Evolutionary conservation across 768 basidiomycete species (phyloP).

Genomic region (Boletus rubroflammeus): DNA sequence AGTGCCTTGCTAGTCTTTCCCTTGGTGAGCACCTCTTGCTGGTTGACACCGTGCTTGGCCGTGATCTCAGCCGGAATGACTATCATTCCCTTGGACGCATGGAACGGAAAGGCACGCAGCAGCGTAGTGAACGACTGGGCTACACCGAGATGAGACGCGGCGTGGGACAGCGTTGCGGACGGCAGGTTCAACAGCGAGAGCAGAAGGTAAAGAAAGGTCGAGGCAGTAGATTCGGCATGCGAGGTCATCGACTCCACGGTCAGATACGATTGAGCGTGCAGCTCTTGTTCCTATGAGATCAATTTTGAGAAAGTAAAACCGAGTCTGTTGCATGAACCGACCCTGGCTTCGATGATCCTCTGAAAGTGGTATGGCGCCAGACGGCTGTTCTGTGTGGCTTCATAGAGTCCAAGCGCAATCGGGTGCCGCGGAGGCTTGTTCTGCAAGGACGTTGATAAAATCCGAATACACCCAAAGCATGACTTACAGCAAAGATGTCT

Average conservation of each 20-base stretch:
- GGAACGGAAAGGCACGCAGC: conserved; percentile 74
- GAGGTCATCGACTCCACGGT: conserved; percentile 65
- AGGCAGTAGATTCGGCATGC: conserved; percentile 78
- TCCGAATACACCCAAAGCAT: conserved; percentile 16
- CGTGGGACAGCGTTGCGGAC: conserved; percentile 61
- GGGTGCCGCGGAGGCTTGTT: conserved; percentile 77
- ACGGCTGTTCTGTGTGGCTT: conserved; percentile 46
- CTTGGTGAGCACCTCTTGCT: conserved; percentile 72
- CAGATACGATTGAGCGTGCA: conserved; percentile 59
- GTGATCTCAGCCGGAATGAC: conserved; percentile 81
- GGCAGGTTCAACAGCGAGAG: conserved; percentile 62
- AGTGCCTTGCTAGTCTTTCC: conserved; percentile 54
- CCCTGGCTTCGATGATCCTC: conserved; percentile 81
- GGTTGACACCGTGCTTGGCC: conserved; percentile 69
- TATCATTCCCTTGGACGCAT: conserved; percentile 66
- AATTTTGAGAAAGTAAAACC: conserved; percentile 18
- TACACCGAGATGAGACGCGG: conserved; percentile 76
- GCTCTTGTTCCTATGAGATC: conserved; percentile 54
- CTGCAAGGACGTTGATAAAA: conserved; percentile 38
- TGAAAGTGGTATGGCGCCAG: conserved; percentile 75
- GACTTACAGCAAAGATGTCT: conserved; percentile 55
- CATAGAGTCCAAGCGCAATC: conserved; percentile 67
- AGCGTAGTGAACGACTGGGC: conserved; percentile 70
- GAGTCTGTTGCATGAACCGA: conserved; percentile 34
- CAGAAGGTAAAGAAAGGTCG: conserved; percentile 72